Conservation (phyloP, 2,329 filamentous ascomycete species). For the Pestalotiopsis fici region DNA sequence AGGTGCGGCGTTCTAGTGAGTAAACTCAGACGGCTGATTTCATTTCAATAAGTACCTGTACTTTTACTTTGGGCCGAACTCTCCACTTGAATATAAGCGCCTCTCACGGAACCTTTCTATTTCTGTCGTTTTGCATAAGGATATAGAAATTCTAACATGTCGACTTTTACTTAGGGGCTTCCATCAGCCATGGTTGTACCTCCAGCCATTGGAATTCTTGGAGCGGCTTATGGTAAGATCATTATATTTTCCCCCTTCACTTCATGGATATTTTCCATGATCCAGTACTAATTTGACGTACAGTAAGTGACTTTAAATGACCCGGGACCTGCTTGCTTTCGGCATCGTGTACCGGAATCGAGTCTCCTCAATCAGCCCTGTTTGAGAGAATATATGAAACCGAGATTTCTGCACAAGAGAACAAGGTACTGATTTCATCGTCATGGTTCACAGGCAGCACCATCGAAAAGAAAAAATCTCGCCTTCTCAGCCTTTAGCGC, state of each 20-base stretch:
- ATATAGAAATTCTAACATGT: not conserved
- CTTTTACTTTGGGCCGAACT: no score
- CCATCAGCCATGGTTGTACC: conserved; percentile 64
- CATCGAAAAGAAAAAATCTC: conserved; percentile 34
- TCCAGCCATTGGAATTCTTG: conserved; percentile 64
- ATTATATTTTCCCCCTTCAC: not conserved
- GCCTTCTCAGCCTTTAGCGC: conserved; percentile 32
- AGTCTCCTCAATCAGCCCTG: no score
- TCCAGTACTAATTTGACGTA: not conserved
- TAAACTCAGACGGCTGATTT: not conserved
- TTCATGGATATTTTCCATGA: not conserved
- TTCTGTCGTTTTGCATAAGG: not conserved
- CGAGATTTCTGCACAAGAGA: no score
- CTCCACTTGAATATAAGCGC: no score
- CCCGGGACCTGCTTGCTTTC: no score
- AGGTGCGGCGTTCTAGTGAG: conserved; percentile 49
- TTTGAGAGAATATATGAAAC: no score
- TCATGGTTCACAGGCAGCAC: not conserved
- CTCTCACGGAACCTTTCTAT: no score
- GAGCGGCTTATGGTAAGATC: conserved; percentile 51
- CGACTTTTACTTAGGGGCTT: conserved; percentile 42
- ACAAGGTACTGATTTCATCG: no score
- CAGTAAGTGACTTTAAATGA: not conserved
- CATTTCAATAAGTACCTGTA: no score
- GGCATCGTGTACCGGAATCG: no score